A percentile compares a stretch with the other conserved stretches of the same genome.
Evolutionary conservation across 305 asterid species (phyloP).

Genomic region (Rubia peregrina): DNA sequence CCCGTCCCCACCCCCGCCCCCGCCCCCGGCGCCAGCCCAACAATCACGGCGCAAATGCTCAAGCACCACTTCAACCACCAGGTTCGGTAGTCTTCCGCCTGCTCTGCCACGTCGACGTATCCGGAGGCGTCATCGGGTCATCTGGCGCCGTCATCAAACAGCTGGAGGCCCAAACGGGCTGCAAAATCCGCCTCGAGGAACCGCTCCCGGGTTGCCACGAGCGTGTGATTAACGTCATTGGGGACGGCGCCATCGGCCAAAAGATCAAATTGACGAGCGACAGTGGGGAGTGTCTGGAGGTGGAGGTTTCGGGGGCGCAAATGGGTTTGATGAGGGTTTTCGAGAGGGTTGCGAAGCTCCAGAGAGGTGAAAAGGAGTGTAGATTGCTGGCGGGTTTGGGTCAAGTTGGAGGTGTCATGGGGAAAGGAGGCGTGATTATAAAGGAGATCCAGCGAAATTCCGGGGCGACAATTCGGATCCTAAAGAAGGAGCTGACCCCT

Average conservation of each 20-base stretch:
- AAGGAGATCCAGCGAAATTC: slow-evolving; percentile 33
- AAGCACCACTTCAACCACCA: slow-evolving; percentile 6
- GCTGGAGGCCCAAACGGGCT: slow-evolving; percentile 37
- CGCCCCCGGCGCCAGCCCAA: not conserved
- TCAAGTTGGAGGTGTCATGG: slow-evolving; percentile 46
- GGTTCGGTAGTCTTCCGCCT: slow-evolving; percentile 39
- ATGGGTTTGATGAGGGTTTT: slow-evolving; percentile 50
- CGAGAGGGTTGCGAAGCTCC: slow-evolving; percentile 47
- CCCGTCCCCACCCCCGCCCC: not conserved
- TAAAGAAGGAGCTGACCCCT: slow-evolving; percentile 40
- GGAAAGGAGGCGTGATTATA: slow-evolving; percentile 43
- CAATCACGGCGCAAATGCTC: not conserved
- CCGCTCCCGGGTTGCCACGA: slow-evolving; percentile 36
- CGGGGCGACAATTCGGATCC: slow-evolving; percentile 41
- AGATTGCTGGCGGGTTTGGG: slow-evolving; percentile 35
- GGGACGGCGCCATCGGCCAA: slow-evolving; percentile 33
- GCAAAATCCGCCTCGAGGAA: slow-evolving; percentile 36
- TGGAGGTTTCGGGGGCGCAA: slow-evolving; percentile 42
- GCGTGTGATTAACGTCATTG: slow-evolving; percentile 46
- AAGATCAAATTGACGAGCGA: slow-evolving; percentile 16
- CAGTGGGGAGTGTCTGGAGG: slow-evolving; percentile 18
- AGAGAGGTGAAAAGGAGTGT: slow-evolving; percentile 31
- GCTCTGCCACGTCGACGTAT: slow-evolving; percentile 41
- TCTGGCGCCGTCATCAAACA: slow-evolving; percentile 36
- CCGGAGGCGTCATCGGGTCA: slow-evolving; percentile 47